phyloP scores from a whole-genome alignment of 768 basidiomycete species.

The Podaxis carcinomalis region DNA sequence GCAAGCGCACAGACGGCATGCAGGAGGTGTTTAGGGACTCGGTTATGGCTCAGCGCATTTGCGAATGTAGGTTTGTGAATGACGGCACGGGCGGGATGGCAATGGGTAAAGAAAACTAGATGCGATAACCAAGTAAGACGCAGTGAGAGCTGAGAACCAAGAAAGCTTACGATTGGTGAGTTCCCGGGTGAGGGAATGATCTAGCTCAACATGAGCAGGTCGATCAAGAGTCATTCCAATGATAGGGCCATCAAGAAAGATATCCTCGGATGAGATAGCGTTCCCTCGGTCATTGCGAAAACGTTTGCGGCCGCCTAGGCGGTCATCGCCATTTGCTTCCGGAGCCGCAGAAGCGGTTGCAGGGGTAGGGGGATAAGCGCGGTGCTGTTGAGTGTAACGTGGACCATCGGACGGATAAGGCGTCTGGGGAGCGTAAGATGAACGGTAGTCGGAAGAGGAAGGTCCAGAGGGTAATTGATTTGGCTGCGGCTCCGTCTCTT shows the following conservation, averaged over 20 bases:
- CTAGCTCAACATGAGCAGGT: conserved; percentile 42
- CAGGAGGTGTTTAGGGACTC: conserved; percentile 66
- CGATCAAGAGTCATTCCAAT: conserved; percentile 34
- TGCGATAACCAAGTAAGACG: conserved; percentile 12
- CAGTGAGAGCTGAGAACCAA: conserved; percentile 12
- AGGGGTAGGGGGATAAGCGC: conserved; percentile 16
- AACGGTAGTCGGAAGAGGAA: conserved; percentile 11
- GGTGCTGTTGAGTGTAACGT: conserved; percentile 20
- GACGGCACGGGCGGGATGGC: conserved; percentile 71
- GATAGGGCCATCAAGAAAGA: conserved; percentile 36
- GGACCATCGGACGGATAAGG: conserved; percentile 21
- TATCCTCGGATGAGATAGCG: conserved; percentile 32
- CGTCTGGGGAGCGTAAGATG: conserved; percentile 17
- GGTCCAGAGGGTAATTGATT: conserved; percentile 11
- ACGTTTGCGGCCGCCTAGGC: conserved; percentile 42
- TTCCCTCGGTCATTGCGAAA: conserved; percentile 40
- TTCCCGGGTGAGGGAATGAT: conserved; percentile 64
- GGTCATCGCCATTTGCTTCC: conserved; percentile 37
- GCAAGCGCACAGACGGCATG: conserved; percentile 76
- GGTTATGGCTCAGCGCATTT: conserved; percentile 57
- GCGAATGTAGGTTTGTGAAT: conserved; percentile 80
- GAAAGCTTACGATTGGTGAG: conserved; percentile 62
- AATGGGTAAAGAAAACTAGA: conserved; percentile 78
- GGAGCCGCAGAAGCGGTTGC: conserved; percentile 13
- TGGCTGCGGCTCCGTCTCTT: conserved; percentile 21